Conservation (phyloP, 139 green algal genomes). For the Chlorella sorokiniana region DNA sequence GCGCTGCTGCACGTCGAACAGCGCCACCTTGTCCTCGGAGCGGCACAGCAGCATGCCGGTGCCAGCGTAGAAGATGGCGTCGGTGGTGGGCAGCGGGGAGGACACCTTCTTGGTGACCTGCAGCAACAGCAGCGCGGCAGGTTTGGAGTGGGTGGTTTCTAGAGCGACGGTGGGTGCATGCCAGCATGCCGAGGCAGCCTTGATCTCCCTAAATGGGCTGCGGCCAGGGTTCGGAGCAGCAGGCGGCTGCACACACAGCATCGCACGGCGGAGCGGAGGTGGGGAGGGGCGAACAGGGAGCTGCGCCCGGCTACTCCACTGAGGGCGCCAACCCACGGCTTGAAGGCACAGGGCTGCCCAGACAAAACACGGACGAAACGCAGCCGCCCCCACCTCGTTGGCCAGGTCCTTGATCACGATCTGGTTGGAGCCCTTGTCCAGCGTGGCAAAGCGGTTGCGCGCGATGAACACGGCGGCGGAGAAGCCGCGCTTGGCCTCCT, state of each 20-base stretch:
- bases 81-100: constrained; percentile 76
- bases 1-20: constrained; percentile 99
- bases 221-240: too few relatives aligned
- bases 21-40: constrained; percentile 93
- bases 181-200: not conserved
- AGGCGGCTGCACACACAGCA: too few relatives aligned
- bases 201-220: not conserved
- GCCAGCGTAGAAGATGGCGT: constrained; percentile 97
- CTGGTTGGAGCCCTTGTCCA: constrained; percentile 86
- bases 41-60: constrained; percentile 94
- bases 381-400: constrained; percentile 81
- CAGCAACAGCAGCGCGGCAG: not conserved
- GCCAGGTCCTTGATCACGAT: constrained; percentile 96
- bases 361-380: not conserved
- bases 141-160: not conserved
- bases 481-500: constrained; percentile 86
- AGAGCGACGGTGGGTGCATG: not conserved
- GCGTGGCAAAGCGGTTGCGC: constrained; percentile 96
- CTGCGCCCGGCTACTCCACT: too few relatives aligned
- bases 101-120: constrained; percentile 90
- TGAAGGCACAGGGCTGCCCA: not conserved
- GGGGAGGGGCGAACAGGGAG: too few relatives aligned
- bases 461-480: constrained; percentile 96
- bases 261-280: too few relatives aligned
- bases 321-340: not conserved